Evolutionary conservation across 164 flowering plant genomes (phyloP), one percentile per base, ranked within the genome.

Genomic region (Tetracentron sinense): DNA sequence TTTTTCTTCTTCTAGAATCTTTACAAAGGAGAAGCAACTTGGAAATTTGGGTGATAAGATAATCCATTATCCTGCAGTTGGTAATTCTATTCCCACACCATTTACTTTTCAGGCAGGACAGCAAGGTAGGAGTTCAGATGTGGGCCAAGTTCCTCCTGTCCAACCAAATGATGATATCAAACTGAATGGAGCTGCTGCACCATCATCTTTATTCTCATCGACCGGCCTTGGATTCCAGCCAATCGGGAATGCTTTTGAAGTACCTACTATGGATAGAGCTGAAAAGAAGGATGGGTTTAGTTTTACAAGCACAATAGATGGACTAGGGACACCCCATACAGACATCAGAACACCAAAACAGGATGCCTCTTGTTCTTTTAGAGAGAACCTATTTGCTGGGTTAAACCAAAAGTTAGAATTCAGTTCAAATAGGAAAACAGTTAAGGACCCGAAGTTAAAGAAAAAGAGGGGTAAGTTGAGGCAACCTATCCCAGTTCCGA

Each of bases 401-500:
- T 21, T 68, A 20, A 71, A 68, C 62, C 74, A 71, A 58, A 82
- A 74, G 49, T 11, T 79, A 46, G 84, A 82, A 47, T 79, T 78
- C 38, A 72, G 58, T 62, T 55, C 86, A n/a, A 86, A 72, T 61
- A 76, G 58, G 65, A 83, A 73, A 57, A 49, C 75, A 21, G 21
- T 20, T 38, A 79, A 77, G 68, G 78, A 56, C 59, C 11, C 61
- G 0, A 74, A 62, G 54, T 62, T 58, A 26, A 90, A 77, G 77
- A 81, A 80, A 67, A 85, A 62, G 60, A 80, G 64, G 69, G 89
- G 80, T 42, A 83, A 83, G 64, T 31, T 63, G 70, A 83, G 54
- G 70, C 76, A 69, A 50, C 52, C 73, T 64, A 51, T 42, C 23
- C 30, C 73, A 56, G 69, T 69, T 48, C 83, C 69, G 29, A 69